These are phyloP conservation scores for Kluyveromyces marxianus DNA, from an alignment of 1,139 yeast species.

Conservation along the genomic window DNA sequence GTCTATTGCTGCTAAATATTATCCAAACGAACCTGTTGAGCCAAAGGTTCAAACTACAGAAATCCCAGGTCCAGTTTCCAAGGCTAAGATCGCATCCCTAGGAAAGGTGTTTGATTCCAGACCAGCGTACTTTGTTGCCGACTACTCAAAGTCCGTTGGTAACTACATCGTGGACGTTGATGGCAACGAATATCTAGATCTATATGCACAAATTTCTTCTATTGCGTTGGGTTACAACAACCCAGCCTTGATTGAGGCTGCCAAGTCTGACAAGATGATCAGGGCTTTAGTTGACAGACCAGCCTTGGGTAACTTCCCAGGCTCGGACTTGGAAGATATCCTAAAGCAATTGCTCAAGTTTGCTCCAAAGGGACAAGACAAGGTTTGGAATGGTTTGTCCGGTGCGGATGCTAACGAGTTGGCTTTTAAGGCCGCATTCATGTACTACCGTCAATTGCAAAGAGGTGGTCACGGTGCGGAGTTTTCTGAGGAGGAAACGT, in stretches of 20 bases:
- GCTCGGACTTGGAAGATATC: conserved; percentile 43
- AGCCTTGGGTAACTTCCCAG: conserved; percentile 69
- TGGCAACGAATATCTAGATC: conserved; percentile 56
- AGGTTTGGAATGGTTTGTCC: conserved; percentile 63
- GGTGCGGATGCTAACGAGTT: conserved; percentile 76
- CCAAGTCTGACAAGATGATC: conserved; percentile 58
- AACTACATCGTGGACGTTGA: conserved; percentile 67
- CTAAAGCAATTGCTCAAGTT: conserved; percentile 52
- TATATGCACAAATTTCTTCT: conserved; percentile 68
- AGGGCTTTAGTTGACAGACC: conserved; percentile 66
- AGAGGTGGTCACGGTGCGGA: conserved; percentile 43
- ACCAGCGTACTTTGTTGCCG: conserved; percentile 63
- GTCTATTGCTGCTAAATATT: conserved; percentile 48
- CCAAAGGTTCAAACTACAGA: conserved; percentile 42
- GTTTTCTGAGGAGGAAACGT: conserved; percentile 50
- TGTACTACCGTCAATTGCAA: conserved; percentile 56
- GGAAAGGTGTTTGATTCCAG: conserved; percentile 56
- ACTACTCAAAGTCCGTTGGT: conserved; percentile 58
- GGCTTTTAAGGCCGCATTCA: conserved; percentile 71
- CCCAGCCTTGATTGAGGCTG: conserved; percentile 56
- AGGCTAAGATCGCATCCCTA: conserved; percentile 40
- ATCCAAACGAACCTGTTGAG: conserved; percentile 47
- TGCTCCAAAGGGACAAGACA: conserved; percentile 61
- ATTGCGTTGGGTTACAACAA: conserved; percentile 71
- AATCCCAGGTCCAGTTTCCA: conserved; percentile 58